Base-by-base conservation (phyloP, 139 green algal genomes). In the Volvox africanus region DNA sequence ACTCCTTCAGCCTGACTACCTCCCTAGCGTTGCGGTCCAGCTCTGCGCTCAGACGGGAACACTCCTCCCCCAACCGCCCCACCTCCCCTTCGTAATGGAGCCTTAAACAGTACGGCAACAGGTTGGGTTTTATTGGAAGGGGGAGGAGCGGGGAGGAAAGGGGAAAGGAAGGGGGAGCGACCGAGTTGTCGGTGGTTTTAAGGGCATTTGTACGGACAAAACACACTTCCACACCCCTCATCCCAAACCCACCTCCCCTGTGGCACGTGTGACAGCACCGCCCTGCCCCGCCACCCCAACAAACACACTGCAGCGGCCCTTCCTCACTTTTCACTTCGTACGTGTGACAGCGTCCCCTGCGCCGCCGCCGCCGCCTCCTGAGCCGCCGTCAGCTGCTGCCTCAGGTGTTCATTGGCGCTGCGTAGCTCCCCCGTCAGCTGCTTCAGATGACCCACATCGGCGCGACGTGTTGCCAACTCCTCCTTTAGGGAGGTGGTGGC, bases 401-500 rank as follows among this genome's bases (percentile, higher is more conserved):
- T 68, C 24, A 92, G 81, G 30, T 89, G 50, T 30, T 91, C 87
- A 1, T 69, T 35, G 19, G 37, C 35, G 18, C 18, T 14, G 17
- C 33, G 20, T 11, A 87, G 24, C 87, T 91, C 87, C 33, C 2
- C 24, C 21, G n/a, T n/a, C 61, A 88, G 76, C 62, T 88, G 55
- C 35, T 55, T 75, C 20, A 93, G 75, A 73, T 93, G 91, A 28
- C 76, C 76, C 36, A 90, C 87, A 44, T 94, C 92, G 9, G 92
- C 82, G 14, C 78, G 81, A 26, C 88, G 77, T 0, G 71, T 83
- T 6, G 90, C 88, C 84, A 94, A 82, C 36, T 94, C 92, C 88
- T 94, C 92, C 69, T 92, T 86, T 17, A 92, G 24, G 9, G 28
- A 36, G 68, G 88, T n/a, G 5, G 82, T 26, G 24, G 50, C 22